Evolutionary conservation across 192 early-diverging fungal genomes (phyloP), one percentile per base, ranked within the genome.

Genomic region (Entrophospora sp.): DNA sequence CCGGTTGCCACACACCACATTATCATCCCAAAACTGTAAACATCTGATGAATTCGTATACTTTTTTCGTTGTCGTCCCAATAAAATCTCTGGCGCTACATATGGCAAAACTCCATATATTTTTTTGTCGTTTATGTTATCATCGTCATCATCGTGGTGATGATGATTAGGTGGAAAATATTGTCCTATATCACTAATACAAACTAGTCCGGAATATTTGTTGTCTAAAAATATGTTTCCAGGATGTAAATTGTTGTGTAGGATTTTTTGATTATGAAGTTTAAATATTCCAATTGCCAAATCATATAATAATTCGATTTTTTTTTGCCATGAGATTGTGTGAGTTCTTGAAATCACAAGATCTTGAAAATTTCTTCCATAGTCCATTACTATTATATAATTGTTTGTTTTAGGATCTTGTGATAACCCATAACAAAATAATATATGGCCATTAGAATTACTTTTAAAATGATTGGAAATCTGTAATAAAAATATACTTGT

Each of bases 31-130:
- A 40, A 36, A 20, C 57, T 22, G 18, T 40, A 59, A 14, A 59
- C 38, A 59, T 59, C 57, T 37, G 57, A 59, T 0, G 57, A 22
- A 1, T 16, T 59, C 3, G 32, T 37, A 35, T 37, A 40, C 27
- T 31, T 28, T 16, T 25, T 30, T 5, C 51, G n/a, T 42, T 7
- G 40, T 42, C 16, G 40, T 16, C 40, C 57, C 9, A 40, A 27
- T 5, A 59, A 40, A 0, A 59, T 16, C 16, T 59, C 57, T 2
- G 57, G 57, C 30, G 57, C 1, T n/a, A 59, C 9, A 27, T 59
- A 59, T 13, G 57, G 57, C 18, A 59, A 59, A 6, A 59, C 57
- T 1, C 57, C 57, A 38, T 59, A 59, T 24, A 59, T 20, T 30
- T 6, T 30, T 16, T 28, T 30, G n/a, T 7, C 18, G 22, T 59